Evolutionary conservation across 192 early-diverging fungal genomes (phyloP).

Genomic region (Rhizoclosmatium sp.): DNA sequence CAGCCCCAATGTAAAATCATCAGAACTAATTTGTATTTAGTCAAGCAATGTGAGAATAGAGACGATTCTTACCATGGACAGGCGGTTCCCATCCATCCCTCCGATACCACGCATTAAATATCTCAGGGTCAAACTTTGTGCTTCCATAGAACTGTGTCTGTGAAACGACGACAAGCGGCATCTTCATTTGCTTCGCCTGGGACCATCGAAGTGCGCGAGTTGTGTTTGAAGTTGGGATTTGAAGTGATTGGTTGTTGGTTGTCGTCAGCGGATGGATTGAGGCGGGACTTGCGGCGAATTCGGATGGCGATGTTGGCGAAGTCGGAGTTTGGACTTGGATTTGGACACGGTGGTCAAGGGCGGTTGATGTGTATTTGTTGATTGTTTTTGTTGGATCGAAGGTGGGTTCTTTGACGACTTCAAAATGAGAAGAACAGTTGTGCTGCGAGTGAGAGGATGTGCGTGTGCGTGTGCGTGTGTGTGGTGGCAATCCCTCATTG

Average conservation of each 20-base stretch:
- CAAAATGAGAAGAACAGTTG: background rate
- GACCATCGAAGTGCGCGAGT: background rate
- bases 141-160: conserved; percentile 43
- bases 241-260: too few species aligned
- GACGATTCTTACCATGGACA: conserved; percentile 41
- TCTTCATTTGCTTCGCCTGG: conserved; percentile 35
- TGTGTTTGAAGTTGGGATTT: background rate
- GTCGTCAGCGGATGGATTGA: background rate
- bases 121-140: conserved; percentile 34
- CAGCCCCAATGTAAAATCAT: conserved; percentile 44
- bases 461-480: background rate
- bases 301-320: too few species aligned
- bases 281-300: background rate
- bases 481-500: background rate
- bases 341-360: background rate
- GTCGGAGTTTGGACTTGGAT: background rate
- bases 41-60: background rate
- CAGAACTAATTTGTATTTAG: conserved; percentile 1
- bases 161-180: conserved; percentile 43
- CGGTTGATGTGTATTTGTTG: background rate
- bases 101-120: conserved; percentile 55
- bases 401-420: conserved; percentile 1
- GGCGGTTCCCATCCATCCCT: conserved; percentile 48
- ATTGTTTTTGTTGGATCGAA: conserved; percentile 15
- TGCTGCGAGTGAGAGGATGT: background rate